These are phyloP conservation scores for Epichloe hybrida DNA, from an alignment of 2,329 filamentous ascomycete genomes.

Conservation along the genomic window DNA sequence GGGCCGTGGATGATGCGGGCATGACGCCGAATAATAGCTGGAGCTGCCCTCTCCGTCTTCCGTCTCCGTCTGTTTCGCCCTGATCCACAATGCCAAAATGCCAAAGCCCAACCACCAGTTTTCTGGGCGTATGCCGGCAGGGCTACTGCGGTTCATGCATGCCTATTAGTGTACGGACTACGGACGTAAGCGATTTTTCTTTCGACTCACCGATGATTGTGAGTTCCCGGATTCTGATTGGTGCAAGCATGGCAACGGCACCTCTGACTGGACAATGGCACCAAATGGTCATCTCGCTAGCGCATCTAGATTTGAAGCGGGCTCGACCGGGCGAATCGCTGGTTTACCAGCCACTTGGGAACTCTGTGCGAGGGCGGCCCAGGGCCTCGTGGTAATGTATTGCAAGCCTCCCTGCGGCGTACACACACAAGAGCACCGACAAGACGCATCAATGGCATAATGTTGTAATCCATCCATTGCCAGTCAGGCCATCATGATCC, in stretches of 20 bases:
- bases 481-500: background rate
- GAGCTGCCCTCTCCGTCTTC: background rate
- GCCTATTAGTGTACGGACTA: background rate
- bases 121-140: slow-evolving; percentile 2
- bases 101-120: slow-evolving; percentile 1
- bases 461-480: background rate
- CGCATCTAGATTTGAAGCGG: background rate
- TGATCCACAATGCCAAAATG: slow-evolving; percentile 2
- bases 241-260: background rate
- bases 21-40: background rate
- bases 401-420: background rate
- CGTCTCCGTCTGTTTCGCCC: background rate
- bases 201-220: slow-evolving; percentile 5
- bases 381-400: background rate
- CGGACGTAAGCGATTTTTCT: background rate
- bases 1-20: background rate
- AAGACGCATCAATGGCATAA: too few species aligned
- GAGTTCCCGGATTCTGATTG: background rate
- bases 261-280: slow-evolving; percentile 7
- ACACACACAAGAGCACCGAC: background rate
- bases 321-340: background rate
- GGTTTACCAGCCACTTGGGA: background rate
- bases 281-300: background rate
- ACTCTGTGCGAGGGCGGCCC: background rate
- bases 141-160: slow-evolving; percentile 6